These are phyloP conservation scores for Suillus weaverae DNA, from an alignment of 768 basidiomycete genomes.

Conservation along the genomic window DNA sequence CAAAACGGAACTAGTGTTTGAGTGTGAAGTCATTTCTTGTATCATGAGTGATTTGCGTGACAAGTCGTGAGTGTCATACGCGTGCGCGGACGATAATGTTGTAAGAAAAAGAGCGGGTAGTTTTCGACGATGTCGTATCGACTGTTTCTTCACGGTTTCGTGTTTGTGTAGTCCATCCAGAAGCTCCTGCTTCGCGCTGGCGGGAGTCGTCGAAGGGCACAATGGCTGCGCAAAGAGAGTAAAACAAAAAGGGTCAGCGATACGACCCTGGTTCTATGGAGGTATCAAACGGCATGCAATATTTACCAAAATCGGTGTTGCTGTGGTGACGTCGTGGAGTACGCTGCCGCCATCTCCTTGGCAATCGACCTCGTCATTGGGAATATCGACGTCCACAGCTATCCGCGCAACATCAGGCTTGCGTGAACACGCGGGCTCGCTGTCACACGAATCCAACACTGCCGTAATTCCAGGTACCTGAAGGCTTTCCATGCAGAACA, in stretches of 20 bases:
- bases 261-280: constrained; percentile 16
- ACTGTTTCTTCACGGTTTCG: constrained; percentile 16
- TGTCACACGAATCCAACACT: constrained; percentile 22
- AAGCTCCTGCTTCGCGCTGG: constrained; percentile 15
- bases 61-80: constrained; percentile 15
- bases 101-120: constrained; percentile 24
- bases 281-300: constrained; percentile 17
- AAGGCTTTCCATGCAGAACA: constrained; percentile 9
- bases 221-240: constrained; percentile 23
- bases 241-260: constrained; percentile 19
- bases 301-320: constrained; percentile 33
- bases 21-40: constrained; percentile 13
- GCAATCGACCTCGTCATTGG: constrained; percentile 4
- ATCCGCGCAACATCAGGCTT: neutral
- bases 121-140: constrained; percentile 19
- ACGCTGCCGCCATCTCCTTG: constrained; percentile 17
- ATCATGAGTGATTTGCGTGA: constrained; percentile 9
- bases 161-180: constrained; percentile 11
- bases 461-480: constrained; percentile 31
- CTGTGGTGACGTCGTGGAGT: constrained; percentile 23
- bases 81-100: constrained; percentile 12
- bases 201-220: constrained; percentile 18
- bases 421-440: constrained; percentile 13
- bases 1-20: constrained; percentile 18
- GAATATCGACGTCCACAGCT: neutral